Evolutionary conservation across 768 basidiomycete species (phyloP).

Genomic region (Lenzites betulinus): DNA sequence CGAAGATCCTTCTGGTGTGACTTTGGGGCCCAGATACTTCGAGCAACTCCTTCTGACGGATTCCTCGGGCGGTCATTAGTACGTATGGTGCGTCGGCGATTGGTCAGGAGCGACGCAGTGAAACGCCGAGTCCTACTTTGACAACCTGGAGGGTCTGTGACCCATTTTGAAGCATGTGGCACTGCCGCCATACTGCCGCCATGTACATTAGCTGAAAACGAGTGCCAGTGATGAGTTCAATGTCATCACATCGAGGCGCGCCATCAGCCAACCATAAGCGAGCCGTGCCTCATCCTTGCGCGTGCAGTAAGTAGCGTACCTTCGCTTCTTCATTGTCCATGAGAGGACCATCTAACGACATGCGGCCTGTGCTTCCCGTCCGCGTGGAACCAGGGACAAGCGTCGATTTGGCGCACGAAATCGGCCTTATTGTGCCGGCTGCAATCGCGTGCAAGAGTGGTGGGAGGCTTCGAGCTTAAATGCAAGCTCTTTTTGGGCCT

Average conservation of each 20-base stretch:
- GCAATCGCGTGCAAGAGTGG: background rate
- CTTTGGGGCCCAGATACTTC: background rate
- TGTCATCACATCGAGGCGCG: no score
- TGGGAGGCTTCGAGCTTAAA: background rate
- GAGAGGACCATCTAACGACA: background rate
- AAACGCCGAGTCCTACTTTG: no score
- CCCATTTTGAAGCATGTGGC: no score
- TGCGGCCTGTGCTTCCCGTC: background rate
- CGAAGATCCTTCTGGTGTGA: background rate
- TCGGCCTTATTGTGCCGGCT: background rate
- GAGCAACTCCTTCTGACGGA: background rate
- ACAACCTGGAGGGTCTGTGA: no score
- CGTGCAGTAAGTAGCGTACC: background rate
- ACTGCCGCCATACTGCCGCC: no score
- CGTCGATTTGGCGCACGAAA: background rate
- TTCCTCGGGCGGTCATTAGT: background rate
- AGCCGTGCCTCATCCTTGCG: background rate
- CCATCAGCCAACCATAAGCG: background rate
- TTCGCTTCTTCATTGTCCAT: background rate
- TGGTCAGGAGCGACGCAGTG: background rate
- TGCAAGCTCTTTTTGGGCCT: background rate
- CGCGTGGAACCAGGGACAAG: background rate
- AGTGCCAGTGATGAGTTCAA: no score
- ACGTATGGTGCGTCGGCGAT: background rate
- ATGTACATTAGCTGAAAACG: no score